These are phyloP conservation scores for Cadophora sp. DNA, from an alignment of 2,329 filamentous ascomycete species.

Conservation along the genomic window DNA sequence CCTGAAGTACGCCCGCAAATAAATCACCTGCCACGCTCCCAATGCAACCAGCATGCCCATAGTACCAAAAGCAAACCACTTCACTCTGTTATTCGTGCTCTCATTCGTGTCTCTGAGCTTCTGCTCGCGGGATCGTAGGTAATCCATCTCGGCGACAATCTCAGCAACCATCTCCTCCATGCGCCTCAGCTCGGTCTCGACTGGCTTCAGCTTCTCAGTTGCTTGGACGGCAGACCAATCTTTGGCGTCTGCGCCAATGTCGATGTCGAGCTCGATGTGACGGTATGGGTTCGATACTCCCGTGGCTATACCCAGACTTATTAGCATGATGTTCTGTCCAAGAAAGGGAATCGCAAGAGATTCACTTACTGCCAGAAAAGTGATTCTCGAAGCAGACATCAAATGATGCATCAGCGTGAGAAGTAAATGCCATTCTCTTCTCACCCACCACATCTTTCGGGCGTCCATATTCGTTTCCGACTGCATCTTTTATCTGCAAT, in stretches of 20 bases:
- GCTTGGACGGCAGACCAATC: conserved; percentile 98
- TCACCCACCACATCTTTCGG: conserved; percentile 91
- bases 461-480: conserved; percentile 94
- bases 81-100: conserved; percentile 98
- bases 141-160: conserved; percentile 95
- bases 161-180: conserved; percentile 91
- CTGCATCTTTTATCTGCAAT: conserved; percentile 84
- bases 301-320: conserved; percentile 25
- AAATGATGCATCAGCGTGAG: conserved; percentile 88
- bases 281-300: conserved; percentile 56
- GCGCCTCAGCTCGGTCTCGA: conserved; percentile 91
- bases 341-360: background rate
- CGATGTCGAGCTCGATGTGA: conserved; percentile 59
- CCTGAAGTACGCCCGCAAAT: conserved; percentile 96
- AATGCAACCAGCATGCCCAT: conserved; percentile 89
- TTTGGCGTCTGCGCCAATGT: conserved; percentile 66
- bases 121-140: conserved; percentile 87
- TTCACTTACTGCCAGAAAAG: conserved; percentile 69
- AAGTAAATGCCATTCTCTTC: conserved; percentile 86
- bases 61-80: conserved; percentile 96
- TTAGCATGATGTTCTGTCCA: conserved; percentile 15
- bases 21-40: conserved; percentile 97
- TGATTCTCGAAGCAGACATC: conserved; percentile 96
- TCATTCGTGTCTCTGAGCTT: conserved; percentile 98
- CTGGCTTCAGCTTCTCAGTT: conserved; percentile 95